These are phyloP conservation scores for Aspergillus neotritici DNA, from an alignment of 2,329 filamentous ascomycete genomes.

Conservation along the genomic window DNA sequence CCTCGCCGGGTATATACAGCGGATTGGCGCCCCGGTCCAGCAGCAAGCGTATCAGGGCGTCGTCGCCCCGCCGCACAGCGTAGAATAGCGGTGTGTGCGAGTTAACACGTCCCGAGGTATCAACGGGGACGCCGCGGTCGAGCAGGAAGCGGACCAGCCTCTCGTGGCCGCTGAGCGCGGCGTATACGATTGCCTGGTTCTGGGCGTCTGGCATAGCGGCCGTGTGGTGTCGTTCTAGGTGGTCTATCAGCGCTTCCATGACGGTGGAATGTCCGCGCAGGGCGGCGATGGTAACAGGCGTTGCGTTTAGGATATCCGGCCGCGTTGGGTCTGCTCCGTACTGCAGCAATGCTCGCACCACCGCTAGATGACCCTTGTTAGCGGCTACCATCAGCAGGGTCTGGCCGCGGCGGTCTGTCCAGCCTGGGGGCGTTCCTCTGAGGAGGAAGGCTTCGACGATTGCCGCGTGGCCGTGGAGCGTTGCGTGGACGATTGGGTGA, in stretches of 20 bases:
- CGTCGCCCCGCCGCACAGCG: not conserved
- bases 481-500: too few relatives aligned
- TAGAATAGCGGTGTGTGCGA: not conserved
- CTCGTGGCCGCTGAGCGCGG: not conserved
- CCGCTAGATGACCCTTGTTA: not conserved
- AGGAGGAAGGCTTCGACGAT: too few relatives aligned
- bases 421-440: not conserved
- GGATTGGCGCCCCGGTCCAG: not conserved
- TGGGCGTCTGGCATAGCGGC: not conserved
- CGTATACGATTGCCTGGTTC: not conserved
- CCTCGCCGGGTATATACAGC: too few relatives aligned
- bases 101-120: not conserved
- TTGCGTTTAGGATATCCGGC: too few relatives aligned
- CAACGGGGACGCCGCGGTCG: not conserved
- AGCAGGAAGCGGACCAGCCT: not conserved
- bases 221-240: not conserved
- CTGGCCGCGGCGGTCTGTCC: not conserved
- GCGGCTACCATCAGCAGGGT: conserved; percentile 1
- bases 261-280: too few relatives aligned
- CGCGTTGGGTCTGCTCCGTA: not conserved
- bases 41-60: not conserved
- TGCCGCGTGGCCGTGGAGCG: too few relatives aligned
- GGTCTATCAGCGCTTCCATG: too few relatives aligned
- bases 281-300: too few relatives aligned
- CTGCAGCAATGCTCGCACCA: not conserved